Percentiles rank a stretch among this genome's conserved stretches.
Evolutionary conservation across 306 rosid genomes (phyloP).

Genomic region (Acacia confusa): DNA sequence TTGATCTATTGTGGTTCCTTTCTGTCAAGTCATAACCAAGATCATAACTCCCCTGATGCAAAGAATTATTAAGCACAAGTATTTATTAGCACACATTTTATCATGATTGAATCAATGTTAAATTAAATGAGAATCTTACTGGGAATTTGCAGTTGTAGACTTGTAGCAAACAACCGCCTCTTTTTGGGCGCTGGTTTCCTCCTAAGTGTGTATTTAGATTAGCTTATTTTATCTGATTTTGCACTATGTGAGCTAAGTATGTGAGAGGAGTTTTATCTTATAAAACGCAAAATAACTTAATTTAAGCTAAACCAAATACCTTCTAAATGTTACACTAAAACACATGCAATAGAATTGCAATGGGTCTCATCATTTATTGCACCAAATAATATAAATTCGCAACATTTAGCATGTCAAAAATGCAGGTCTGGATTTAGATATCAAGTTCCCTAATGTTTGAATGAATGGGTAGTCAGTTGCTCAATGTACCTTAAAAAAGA

Average conservation of each 20-base stretch:
- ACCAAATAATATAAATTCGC: neutral
- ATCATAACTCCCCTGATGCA: conserved; percentile 42
- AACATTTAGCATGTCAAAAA: conserved; percentile 8
- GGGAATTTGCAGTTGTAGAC: neutral
- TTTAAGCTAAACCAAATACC: too few relatives aligned
- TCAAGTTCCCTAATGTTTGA: neutral
- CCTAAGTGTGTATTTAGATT: neutral
- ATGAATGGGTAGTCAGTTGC: neutral
- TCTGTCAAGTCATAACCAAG: conserved; percentile 10
- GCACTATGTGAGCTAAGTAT: too few relatives aligned
- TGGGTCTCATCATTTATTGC: conserved; percentile 12
- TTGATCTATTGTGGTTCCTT: conserved; percentile 18
- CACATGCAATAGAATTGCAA: conserved; percentile 3
- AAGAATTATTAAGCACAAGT: conserved; percentile 10
- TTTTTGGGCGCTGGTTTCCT: conserved; percentile 3
- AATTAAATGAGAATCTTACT: conserved; percentile 8
- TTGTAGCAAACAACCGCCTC: conserved; percentile 11
- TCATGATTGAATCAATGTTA: conserved; percentile 1
- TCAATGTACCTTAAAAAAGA: conserved; percentile 2
- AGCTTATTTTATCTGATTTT: too few relatives aligned
- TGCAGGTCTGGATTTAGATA: conserved; percentile 20
- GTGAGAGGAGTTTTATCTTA: too few relatives aligned
- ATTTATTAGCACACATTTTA: neutral
- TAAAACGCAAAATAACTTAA: too few relatives aligned
- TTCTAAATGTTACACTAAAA: neutral